Conservation (phyloP, 208 protist species). For the Hexamita inflata region DNA sequence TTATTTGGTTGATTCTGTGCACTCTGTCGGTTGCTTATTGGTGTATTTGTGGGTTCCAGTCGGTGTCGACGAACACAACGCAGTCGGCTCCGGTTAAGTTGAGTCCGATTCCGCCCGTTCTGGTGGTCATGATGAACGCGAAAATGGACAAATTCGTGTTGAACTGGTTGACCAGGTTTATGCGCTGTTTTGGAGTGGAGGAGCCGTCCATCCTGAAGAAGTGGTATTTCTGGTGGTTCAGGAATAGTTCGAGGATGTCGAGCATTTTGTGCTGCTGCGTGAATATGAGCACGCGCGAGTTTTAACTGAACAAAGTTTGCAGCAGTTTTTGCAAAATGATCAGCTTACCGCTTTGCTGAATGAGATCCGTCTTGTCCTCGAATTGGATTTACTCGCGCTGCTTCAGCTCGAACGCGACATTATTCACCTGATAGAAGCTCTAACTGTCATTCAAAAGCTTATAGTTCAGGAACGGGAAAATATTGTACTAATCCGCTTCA, state of each 20-base stretch:
- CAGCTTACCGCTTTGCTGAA: conserved; percentile 50
- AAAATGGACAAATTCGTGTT: conserved; percentile 62
- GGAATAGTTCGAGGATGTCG: conserved; percentile 81
- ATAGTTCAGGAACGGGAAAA: too few relatives aligned
- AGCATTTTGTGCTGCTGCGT: conserved; percentile 91
- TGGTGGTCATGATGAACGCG: conserved; percentile 86
- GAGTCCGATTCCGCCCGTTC: conserved; percentile 83
- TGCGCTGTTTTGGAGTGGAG: conserved; percentile 23
- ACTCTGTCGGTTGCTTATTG: conserved; percentile 70
- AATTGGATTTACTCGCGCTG: too few relatives aligned
- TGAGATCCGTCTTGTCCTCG: too few relatives aligned
- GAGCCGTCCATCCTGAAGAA: conserved; percentile 50
- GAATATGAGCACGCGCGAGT: conserved; percentile 86
- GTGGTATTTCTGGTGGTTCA: conserved; percentile 57
- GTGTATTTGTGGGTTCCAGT: conserved; percentile 85
- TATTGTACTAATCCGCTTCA: too few relatives aligned
- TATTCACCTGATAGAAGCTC: too few relatives aligned
- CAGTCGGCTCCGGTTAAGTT: conserved; percentile 93
- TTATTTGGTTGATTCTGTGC: conserved; percentile 47
- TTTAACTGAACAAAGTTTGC: conserved; percentile 42
- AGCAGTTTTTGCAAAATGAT: conserved; percentile 55
- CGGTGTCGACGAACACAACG: conserved; percentile 95
- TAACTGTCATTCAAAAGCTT: too few relatives aligned
- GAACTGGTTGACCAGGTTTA: conserved; percentile 40
- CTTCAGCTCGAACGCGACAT: too few relatives aligned